Evolutionary conservation across 2,329 filamentous ascomycete species (phyloP), one percentile per base, ranked within the genome.

Genomic region (Paecilomyces dactylethromorphus): DNA sequence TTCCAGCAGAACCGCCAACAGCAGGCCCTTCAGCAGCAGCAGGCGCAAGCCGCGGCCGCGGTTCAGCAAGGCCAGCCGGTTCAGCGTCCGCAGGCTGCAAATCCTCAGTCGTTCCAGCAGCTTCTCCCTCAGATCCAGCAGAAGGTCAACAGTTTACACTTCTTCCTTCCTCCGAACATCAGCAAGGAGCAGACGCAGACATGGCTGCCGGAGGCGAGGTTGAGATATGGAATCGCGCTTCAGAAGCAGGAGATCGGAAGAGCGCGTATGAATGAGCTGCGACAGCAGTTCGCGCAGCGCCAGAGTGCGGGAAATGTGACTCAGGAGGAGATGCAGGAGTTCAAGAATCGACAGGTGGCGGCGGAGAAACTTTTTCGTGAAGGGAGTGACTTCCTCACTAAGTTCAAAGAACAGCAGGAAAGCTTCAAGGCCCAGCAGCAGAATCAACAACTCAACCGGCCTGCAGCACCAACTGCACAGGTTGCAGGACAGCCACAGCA

Each of bases 381-480:
- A 61, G 76, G 76, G n/a, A 75, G 70, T 52, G 75, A 76, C 12
- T 80, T 79, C 59, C 65, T 80, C 60, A 72, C 68, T 45, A 79
- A 79, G 58, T 80, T 80, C 68, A 77, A 76, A 56, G 75, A 79
- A 50, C 78, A 80, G 60, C 78, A 80, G 62, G 76, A 79, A 56
- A 69, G 65, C 50, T 79, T 79, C 64, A 77, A 71, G 58, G 63
- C 66, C 6, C 71, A 75, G 59, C 71, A 74, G 57, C 71, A 73
- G 39, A 66, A 64, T 49, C 66, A 66, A 33, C 65, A 64, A 64
- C 59, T 59, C 62, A 68, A 62, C 54, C 67, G 61, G 63, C 57
- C 59, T 58, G 68, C 59, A 32, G 65, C 58, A 13, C 66, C 60
- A 26, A 60, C 58, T 53, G 50, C 56, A 33, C 21, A 53, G 4